Base-by-base conservation (phyloP, 345 rosid genomes). In the Angophora floribunda region DNA sequence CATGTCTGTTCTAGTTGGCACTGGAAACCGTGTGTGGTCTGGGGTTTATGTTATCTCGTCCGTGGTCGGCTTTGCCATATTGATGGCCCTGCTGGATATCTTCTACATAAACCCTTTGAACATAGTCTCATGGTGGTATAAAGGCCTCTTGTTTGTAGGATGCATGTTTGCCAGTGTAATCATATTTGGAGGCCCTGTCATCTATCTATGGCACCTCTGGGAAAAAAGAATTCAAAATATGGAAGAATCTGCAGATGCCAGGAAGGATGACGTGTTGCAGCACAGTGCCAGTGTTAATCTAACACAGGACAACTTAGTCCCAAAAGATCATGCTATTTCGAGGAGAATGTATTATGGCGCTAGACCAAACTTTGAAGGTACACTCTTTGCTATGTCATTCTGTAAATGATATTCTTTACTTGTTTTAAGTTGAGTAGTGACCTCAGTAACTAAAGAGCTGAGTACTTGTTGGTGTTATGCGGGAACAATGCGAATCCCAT, bases 331-430 rank as follows among this genome's bases (percentile, higher is more conserved):
- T 28, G 85, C 88, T 32, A 91, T 87, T 67, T 89, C 90, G 51
- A 91, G 92, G 50, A 85, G 55, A 17, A 85, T 51, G 53, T 41
- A 22, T 55, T 96, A 96, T 90, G 99, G 99, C 86, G 88, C 94
- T 30, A n/a, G 99, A 92, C 99, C 99, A 12, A 93, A 96, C 89
- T 96, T 96, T 92, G 89, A 90, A 94, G 99, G 99, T 96, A 92
- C 41, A 36, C 86, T 32, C n/a, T 24, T 30, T 16, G 22, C 15
- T 24, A 85, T 45, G 82, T 59, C 28, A 36, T 75, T 75, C 82
- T 22, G 24, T 36, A 75, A 19, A 36, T 75, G 12, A 75, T 36
- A 19, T 7, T 17, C 26, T 75, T 36, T 75, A 10, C 26, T 24
- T 41, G 32, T 44, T 30, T 30, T 7, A 13, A 61, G 49, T 57